A percentile compares a stretch with the other conserved stretches of the same genome.
phyloP scores from a whole-genome alignment of 345 rosid species.

The Kandelia obovata region DNA sequence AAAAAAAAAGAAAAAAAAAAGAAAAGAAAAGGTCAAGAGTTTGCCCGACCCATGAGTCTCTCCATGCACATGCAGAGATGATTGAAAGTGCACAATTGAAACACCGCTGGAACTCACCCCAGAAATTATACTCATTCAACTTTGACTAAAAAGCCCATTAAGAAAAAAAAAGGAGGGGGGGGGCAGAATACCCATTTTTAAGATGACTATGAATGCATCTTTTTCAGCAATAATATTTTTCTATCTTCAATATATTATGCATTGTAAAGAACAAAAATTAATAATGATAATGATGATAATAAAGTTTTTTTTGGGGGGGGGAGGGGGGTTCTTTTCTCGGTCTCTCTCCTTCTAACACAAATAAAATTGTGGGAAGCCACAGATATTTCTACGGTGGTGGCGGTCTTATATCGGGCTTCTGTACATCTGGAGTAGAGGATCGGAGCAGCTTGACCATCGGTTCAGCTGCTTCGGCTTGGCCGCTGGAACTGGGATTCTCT shows the following conservation, averaged over 20 bases:
- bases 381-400: background rate
- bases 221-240: too few relatives aligned
- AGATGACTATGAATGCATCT: too few relatives aligned
- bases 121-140: background rate
- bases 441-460: slow-evolving; percentile 34
- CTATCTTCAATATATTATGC: slow-evolving; percentile 11
- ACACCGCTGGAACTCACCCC: slow-evolving; percentile 12
- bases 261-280: background rate
- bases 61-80: slow-evolving; percentile 12
- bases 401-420: slow-evolving; percentile 34
- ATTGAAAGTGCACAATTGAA: slow-evolving; percentile 23
- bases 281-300: background rate
- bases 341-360: slow-evolving; percentile 16
- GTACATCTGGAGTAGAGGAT: slow-evolving; percentile 45
- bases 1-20: background rate
- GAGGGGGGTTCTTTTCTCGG: background rate
- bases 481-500: slow-evolving; percentile 33
- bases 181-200: background rate
- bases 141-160: slow-evolving; percentile 22
- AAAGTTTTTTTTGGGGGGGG: background rate
- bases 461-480: slow-evolving; percentile 27
- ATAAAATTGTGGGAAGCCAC: background rate
- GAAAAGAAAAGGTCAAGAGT: background rate
- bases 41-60: background rate
- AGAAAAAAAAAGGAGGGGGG: too few relatives aligned